Conservation (phyloP, 2,329 filamentous ascomycete species). For the Fusarium cyanostomum region DNA sequence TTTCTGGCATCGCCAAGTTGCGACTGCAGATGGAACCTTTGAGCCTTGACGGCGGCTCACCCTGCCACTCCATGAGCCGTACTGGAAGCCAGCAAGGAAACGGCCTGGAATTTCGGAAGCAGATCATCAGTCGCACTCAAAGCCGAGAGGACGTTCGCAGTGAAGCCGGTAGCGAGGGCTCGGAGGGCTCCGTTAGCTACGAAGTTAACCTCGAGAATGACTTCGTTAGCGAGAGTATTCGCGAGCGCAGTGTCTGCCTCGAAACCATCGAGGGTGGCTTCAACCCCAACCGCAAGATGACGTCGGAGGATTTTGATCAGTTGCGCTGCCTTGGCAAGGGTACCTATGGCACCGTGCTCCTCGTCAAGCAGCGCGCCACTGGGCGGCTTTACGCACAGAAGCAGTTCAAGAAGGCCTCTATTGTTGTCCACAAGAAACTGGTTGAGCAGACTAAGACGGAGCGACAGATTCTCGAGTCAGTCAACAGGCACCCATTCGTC, state of each 20-base stretch:
- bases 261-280: constrained; percentile 64
- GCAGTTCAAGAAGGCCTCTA: constrained; percentile 96
- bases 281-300: constrained; percentile 80
- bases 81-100: constrained; percentile 54
- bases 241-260: constrained; percentile 54
- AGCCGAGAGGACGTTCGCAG: constrained; percentile 66
- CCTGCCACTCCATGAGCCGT: constrained; percentile 65
- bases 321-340: constrained; percentile 95
- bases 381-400: constrained; percentile 96
- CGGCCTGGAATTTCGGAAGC: constrained; percentile 58
- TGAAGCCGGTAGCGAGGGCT: constrained; percentile 66
- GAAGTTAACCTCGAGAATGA: constrained; percentile 86
- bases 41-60: constrained; percentile 68
- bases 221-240: constrained; percentile 76
- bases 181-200: constrained; percentile 78
- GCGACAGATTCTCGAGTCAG: constrained; percentile 90
- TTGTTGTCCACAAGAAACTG: constrained; percentile 94
- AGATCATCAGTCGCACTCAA: constrained; percentile 62
- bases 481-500: constrained; percentile 96
- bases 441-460: constrained; percentile 98
- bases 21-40: constrained; percentile 84
- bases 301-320: constrained; percentile 87
- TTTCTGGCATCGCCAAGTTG: constrained; percentile 83
- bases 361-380: constrained; percentile 89
- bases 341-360: constrained; percentile 91